Evolutionary conservation across 176 grass and related monocot species (phyloP), one percentile per base, ranked within the genome.

Genomic region (Poa pratensis): DNA sequence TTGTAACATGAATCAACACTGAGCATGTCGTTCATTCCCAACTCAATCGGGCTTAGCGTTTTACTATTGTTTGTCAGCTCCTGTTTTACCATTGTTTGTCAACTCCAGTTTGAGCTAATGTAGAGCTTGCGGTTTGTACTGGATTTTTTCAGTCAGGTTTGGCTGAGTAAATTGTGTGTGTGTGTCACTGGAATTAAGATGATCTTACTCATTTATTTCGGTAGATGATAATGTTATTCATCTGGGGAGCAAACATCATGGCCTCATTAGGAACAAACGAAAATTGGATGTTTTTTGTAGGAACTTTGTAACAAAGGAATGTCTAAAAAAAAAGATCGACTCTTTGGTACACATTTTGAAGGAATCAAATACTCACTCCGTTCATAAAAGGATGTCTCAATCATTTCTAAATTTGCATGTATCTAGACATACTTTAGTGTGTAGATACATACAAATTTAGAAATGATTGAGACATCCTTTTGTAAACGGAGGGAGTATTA

Each of bases 11-110:
- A 77, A 49, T 73, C 63, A 63, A 22, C 24, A 15, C 24, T 18
- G 18, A 17, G 13, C 48, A 6, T 77, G 17, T 68, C 19, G 3
- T 69, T 70, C 20, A 42, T 40, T 55, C 27, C 82, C 40, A 51
- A 34, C 72, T 59, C 20, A 55, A 9, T 4, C 15, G 5, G 16
- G 15, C 26, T 7, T 12, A 10, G 23, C 14, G 7, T 14, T 75
- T 80, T 80, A 15, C 24, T 59, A 85, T 67, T 19, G 46, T 23
- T 37, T 37, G 35, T 37, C 35, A 37, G 35, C 35, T 37, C 5
- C 35, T 19, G 7, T 14, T 75, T 80, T 80, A 15, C 24, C 69
- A 85, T 67, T 19, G 46, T 23, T 37, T 19, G 32, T 72, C 55
- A 75, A 3, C 57, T 79, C 39, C 5, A 71, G 20, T 39, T 57